phyloP scores from a whole-genome alignment of 495 filamentous ascomycete species.

The Aspergillus wentii region DNA sequence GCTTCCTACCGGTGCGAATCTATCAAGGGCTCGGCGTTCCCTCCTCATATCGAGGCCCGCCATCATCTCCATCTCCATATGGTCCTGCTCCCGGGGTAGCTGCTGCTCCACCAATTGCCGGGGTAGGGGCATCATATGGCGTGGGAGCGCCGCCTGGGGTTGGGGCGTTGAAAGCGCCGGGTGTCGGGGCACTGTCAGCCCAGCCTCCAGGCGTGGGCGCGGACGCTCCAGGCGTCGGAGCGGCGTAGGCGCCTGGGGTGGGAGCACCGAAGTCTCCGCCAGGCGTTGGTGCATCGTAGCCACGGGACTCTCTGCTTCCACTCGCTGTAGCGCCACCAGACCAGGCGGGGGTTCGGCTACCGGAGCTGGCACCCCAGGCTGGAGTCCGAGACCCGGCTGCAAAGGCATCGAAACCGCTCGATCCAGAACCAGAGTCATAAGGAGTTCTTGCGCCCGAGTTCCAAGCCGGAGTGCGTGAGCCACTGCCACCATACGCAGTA shows the following conservation, averaged over 20 bases:
- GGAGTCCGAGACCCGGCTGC: slow-evolving; percentile 71
- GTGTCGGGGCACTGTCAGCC: slow-evolving; percentile 59
- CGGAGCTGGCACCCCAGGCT: slow-evolving; percentile 56
- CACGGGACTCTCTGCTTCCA: slow-evolving; percentile 42
- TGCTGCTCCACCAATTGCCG: slow-evolving; percentile 62
- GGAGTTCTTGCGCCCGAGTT: slow-evolving; percentile 66
- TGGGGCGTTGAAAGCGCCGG: slow-evolving; percentile 58
- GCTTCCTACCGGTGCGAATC: no score
- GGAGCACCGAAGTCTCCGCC: slow-evolving; percentile 56
- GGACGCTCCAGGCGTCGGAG: slow-evolving; percentile 68
- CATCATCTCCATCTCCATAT: slow-evolving; percentile 52
- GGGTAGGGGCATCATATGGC: slow-evolving; percentile 55
- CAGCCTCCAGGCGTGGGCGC: slow-evolving; percentile 77
- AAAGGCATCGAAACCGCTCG: slow-evolving; percentile 63
- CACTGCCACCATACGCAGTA: slow-evolving; percentile 56
- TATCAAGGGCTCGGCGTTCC: slow-evolving; percentile 43
- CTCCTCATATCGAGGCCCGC: slow-evolving; percentile 52
- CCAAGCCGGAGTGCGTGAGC: slow-evolving; percentile 50
- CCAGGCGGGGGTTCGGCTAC: slow-evolving; percentile 51
- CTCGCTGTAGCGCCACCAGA: slow-evolving; percentile 15
- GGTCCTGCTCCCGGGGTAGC: slow-evolving; percentile 70
- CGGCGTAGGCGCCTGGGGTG: slow-evolving; percentile 46
- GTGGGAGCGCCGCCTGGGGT: slow-evolving; percentile 44
- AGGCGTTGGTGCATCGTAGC: slow-evolving; percentile 75
- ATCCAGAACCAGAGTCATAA: slow-evolving; percentile 54